Conservation (phyloP, 1,284 basidiomycete genomes). For the Moesziomyces sp. region DNA sequence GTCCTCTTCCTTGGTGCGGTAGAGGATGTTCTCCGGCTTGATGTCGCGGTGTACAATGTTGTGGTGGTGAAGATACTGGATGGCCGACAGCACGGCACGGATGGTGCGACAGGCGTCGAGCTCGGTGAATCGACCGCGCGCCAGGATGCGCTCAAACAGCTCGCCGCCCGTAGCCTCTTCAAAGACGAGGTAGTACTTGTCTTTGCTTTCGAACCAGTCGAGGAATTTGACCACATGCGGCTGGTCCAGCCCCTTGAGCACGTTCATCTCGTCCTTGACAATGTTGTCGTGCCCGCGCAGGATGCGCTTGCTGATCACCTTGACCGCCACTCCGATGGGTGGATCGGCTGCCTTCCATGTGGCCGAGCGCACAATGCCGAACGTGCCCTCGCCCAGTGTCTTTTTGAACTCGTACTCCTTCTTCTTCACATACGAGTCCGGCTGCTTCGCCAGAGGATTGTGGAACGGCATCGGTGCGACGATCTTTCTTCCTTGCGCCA, state of each 20-base stretch:
- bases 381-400: constrained; percentile 65
- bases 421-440: constrained; percentile 63
- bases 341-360: constrained; percentile 57
- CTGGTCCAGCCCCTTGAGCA: constrained; percentile 64
- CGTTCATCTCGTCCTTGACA: constrained; percentile 66
- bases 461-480: constrained; percentile 45
- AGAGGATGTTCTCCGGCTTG: constrained; percentile 87
- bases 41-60: constrained; percentile 66
- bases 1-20: constrained; percentile 75
- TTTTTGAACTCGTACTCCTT: constrained; percentile 66
- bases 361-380: constrained; percentile 61
- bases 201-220: constrained; percentile 67
- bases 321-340: constrained; percentile 63
- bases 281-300: constrained; percentile 63
- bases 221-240: constrained; percentile 72
- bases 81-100: constrained; percentile 59
- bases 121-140: constrained; percentile 65
- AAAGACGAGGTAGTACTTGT: constrained; percentile 68
- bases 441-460: constrained; percentile 54
- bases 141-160: constrained; percentile 68
- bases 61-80: constrained; percentile 65
- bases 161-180: constrained; percentile 69
- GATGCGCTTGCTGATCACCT: constrained; percentile 65
- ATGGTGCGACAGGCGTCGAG: constrained; percentile 64
- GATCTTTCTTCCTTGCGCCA: too few species aligned